Conservation (phyloP, 2,329 filamentous ascomycete genomes). For the Tolypocladium nubicola region DNA sequence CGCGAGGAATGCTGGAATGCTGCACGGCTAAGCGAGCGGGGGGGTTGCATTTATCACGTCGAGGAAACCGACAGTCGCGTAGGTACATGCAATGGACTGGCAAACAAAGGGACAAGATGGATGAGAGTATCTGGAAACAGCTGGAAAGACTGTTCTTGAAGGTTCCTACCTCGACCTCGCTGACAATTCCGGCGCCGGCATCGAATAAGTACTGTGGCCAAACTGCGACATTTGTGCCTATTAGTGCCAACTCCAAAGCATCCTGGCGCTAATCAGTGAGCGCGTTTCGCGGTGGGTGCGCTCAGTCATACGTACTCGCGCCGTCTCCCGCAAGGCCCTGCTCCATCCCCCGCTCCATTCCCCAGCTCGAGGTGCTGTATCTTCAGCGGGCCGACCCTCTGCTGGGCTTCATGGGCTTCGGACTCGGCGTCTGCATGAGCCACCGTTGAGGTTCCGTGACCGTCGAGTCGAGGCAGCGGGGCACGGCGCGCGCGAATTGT, state of each 20-base stretch:
- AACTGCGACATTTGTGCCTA: not conserved
- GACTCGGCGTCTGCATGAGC: not conserved
- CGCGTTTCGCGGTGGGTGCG: not conserved
- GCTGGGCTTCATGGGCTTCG: not conserved
- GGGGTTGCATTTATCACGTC: not conserved
- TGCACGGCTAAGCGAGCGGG: not conserved
- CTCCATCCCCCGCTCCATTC: not conserved
- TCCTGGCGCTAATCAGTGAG: not conserved
- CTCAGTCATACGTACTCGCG: not conserved
- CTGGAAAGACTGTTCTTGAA: not conserved
- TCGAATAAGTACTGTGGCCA: not conserved
- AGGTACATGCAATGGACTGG: not conserved
- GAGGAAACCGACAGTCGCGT: not conserved
- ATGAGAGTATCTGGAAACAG: not conserved
- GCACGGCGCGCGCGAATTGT: not conserved
- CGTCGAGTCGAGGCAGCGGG: not conserved
- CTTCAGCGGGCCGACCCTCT: not conserved
- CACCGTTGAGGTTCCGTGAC: not conserved
- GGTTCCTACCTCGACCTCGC: conserved; percentile 3
- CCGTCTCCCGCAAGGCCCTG: not conserved
- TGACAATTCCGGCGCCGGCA: not conserved
- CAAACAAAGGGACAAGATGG: not conserved
- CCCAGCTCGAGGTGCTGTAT: not conserved
- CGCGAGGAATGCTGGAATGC: not conserved
- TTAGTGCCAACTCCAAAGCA: not conserved